Percentiles rank a stretch among this genome's conserved stretches.
phyloP scores from a whole-genome alignment of 2,329 filamentous ascomycete species.

The Parastagonospora avenae region DNA sequence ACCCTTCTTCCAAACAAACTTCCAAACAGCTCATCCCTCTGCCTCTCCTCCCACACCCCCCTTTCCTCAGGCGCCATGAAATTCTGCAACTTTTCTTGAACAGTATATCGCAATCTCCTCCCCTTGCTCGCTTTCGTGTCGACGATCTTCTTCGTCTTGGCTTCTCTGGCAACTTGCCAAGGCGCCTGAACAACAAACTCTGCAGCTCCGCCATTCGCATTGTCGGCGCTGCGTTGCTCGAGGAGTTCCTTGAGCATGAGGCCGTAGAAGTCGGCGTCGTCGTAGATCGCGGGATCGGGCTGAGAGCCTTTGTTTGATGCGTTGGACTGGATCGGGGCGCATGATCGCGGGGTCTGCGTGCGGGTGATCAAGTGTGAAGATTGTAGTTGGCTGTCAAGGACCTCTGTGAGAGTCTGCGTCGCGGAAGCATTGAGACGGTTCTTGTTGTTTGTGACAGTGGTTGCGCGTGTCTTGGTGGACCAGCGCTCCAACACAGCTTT shows the following conservation, averaged over 20 bases:
- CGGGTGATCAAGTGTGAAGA: slow-evolving; percentile 71
- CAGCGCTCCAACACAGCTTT: slow-evolving; percentile 83
- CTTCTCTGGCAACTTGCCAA: slow-evolving; percentile 73
- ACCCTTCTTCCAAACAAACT: slow-evolving; percentile 56
- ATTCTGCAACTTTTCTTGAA: slow-evolving; percentile 96
- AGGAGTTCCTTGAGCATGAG: slow-evolving; percentile 90
- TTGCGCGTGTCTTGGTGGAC: slow-evolving; percentile 76
- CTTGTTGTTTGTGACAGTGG: slow-evolving; percentile 58
- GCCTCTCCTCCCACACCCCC: slow-evolving; percentile 76
- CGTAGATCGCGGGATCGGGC: slow-evolving; percentile 67
- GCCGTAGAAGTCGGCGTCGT: slow-evolving; percentile 95
- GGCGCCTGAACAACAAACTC: slow-evolving; percentile 53
- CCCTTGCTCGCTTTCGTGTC: slow-evolving; percentile 97
- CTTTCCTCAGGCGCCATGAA: slow-evolving; percentile 95
- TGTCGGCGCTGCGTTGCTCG: slow-evolving; percentile 79
- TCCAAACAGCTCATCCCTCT: slow-evolving; percentile 68
- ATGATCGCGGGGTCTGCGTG: slow-evolving; percentile 74
- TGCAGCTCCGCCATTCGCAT: slow-evolving; percentile 48
- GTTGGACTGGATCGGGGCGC: slow-evolving; percentile 70
- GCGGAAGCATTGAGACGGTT: slow-evolving; percentile 64
- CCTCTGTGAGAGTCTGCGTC: slow-evolving; percentile 68
- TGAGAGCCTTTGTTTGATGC: slow-evolving; percentile 24
- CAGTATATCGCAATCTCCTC: slow-evolving; percentile 88
- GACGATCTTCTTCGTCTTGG: slow-evolving; percentile 82
- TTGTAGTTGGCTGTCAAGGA: slow-evolving; percentile 72